Evolutionary conservation across 208 protist genomes (phyloP).

Genomic region (Trypanosoma caninum): DNA sequence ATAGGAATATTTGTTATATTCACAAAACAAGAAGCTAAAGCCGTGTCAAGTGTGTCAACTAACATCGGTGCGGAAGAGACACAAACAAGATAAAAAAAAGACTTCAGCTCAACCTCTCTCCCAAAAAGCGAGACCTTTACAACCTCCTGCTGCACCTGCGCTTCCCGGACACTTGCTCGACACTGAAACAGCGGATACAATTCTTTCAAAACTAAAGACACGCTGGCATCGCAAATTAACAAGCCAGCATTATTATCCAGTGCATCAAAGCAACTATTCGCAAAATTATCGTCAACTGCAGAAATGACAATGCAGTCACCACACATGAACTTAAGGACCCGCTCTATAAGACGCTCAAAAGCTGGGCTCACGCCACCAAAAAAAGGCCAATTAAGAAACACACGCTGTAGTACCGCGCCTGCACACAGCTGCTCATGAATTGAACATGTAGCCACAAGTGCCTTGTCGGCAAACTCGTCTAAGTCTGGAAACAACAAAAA

Average conservation of each 20-base stretch:
- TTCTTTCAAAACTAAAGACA: conserved; percentile 17
- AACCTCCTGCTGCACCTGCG: not conserved
- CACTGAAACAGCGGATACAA: conserved; percentile 31
- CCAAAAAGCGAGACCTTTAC: conserved; percentile 26
- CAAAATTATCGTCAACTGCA: conserved; percentile 28
- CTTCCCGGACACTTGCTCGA: conserved; percentile 8
- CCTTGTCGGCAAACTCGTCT: conserved; percentile 25
- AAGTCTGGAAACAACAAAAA: conserved; percentile 54
- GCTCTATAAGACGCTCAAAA: conserved; percentile 42
- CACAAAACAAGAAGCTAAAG: conserved; percentile 6
- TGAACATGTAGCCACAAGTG: conserved; percentile 32
- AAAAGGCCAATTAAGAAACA: conserved; percentile 53
- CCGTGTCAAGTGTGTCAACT: not conserved
- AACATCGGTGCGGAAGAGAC: conserved; percentile 32
- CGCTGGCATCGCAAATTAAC: conserved; percentile 62
- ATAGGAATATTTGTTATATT: conserved; percentile 27
- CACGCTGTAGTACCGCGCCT: conserved; percentile 26
- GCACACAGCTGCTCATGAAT: conserved; percentile 32
- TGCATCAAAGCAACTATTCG: conserved; percentile 43
- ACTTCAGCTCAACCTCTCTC: conserved; percentile 41
- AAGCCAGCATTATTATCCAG: conserved; percentile 59
- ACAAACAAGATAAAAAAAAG: conserved; percentile 59
- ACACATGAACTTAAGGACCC: conserved; percentile 44
- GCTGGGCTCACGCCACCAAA: conserved; percentile 49
- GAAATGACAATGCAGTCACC: conserved; percentile 55